Conservation (phyloP, 2,329 filamentous ascomycete genomes). For the Fonsecaea nubica region DNA sequence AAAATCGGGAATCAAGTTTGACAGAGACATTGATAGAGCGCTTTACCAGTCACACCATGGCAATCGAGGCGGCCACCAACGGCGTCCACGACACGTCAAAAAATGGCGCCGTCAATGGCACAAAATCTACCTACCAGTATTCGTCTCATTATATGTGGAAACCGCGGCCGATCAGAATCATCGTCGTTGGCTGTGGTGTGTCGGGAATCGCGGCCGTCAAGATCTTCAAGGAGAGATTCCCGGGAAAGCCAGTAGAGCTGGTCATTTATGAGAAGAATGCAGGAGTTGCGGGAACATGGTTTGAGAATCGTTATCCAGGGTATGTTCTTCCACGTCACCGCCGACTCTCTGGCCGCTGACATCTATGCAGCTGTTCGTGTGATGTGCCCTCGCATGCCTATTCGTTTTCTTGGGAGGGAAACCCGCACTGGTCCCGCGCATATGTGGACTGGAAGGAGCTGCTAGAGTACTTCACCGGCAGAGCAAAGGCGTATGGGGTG, state of each 20-base stretch:
- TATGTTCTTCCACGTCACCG: not conserved
- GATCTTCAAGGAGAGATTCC: slow-evolving; percentile 17
- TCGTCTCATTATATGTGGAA: too few species aligned
- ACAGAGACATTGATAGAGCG: too few species aligned
- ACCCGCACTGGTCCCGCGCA: slow-evolving; percentile 51
- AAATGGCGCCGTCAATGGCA: too few species aligned
- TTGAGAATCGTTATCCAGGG: slow-evolving; percentile 45
- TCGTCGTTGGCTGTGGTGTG: slow-evolving; percentile 24
- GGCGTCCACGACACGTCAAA: too few species aligned
- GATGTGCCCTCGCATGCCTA: slow-evolving; percentile 58
- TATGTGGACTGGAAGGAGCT: too few species aligned
- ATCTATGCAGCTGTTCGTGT: slow-evolving; percentile 46
- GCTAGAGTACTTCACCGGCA: not conserved
- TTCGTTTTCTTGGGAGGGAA: slow-evolving; percentile 57
- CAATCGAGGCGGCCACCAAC: too few species aligned
- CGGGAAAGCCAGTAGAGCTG: slow-evolving; percentile 6
- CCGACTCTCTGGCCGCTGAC: not conserved
- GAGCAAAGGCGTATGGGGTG: not conserved
- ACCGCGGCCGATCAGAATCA: slow-evolving; percentile 13
- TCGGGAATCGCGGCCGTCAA: slow-evolving; percentile 25
- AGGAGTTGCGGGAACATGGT: slow-evolving; percentile 26
- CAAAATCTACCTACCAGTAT: too few species aligned
- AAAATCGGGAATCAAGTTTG: too few species aligned
- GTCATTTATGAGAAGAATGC: slow-evolving; percentile 32
- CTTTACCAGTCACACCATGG: too few species aligned